These are phyloP conservation scores for Adansonia digitata DNA, from an alignment of 345 rosid species.

Conservation along the genomic window DNA sequence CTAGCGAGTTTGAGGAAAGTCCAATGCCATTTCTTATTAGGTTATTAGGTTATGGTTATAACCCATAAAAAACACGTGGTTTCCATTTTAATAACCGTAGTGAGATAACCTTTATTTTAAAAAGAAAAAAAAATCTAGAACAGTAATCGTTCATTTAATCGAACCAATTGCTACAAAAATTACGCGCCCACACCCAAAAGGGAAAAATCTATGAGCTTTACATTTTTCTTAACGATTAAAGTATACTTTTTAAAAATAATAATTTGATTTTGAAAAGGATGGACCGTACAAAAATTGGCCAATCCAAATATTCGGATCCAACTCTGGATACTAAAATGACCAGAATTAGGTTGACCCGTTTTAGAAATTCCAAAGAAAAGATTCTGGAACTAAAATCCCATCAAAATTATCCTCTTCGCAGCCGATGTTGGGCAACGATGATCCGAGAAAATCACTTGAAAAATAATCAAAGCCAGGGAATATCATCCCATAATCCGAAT, in stretches of 20 bases:
- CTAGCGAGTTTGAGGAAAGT: no score
- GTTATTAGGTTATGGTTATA: no score
- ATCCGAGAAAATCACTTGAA: conserved; percentile 29
- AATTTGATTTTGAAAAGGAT: background rate
- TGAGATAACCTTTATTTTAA: background rate
- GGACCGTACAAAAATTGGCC: conserved; percentile 19
- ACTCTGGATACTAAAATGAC: conserved; percentile 21
- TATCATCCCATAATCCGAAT: conserved; percentile 38
- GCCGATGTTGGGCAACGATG: conserved; percentile 19
- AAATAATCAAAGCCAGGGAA: conserved; percentile 54
- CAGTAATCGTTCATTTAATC: background rate
- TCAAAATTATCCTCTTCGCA: conserved; percentile 16
- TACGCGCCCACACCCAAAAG: background rate
- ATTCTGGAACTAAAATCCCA: conserved; percentile 25
- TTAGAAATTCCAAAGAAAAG: conserved; percentile 58
- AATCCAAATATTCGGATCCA: background rate
- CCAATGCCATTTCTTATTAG: no score
- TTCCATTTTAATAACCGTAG: background rate
- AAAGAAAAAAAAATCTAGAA: background rate
- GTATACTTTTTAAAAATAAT: background rate
- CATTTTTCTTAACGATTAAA: background rate
- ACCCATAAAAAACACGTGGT: no score
- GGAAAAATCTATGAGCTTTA: background rate
- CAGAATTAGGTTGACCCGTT: conserved; percentile 11
- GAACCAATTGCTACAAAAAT: background rate